Evolutionary conservation across 2,329 filamentous ascomycete species (phyloP), one percentile per base, ranked within the genome.

Genomic region (Phaeosphaeria sp.): DNA sequence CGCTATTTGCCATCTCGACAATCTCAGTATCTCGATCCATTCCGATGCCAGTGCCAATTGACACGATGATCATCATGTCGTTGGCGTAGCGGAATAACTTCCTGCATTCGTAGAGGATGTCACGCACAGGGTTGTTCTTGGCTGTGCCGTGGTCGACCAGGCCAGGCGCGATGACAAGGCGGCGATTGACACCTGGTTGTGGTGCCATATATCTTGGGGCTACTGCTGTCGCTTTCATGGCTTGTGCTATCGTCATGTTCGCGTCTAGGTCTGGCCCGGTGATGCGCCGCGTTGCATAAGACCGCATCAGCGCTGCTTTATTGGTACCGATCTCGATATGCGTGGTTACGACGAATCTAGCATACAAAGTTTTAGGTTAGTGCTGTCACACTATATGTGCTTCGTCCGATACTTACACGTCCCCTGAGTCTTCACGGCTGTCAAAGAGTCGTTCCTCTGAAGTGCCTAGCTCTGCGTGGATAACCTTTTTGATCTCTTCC

Each of bases 71-170:
- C 66, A 72, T 69, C 62, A 67, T 71, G 54, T 75, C 71, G 46
- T 72, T 69, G 17, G 63, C 59, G 54, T 73, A 74, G 44, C 65
- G 64, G 47, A 68, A 73, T 2, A 75, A 62, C 50, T 72, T 73
- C 27, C 71, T 54, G 44, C 69, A 72, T 57, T 75, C 72, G 59
- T 65, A 75, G 15, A 71, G 56, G 6, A 71, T 62, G 50, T 75
- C 72, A 56, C 68, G 66, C 11, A 73, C 56, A 10, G 72, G 71
- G 23, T 74, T 74, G 60, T 74, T 73, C 54, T 75, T 75, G 0
- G 64, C 59, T 6, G 67, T 72, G 15, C 72, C 70, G 48, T 72
- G 65, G 49, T 75, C 72, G 9, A 73, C 69, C 2, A 73, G 56
- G 13, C 72, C 72, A 1, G 68, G 68, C n/a, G 64, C 66, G 15